phyloP scores from a whole-genome alignment of 768 basidiomycete species.

The Tephrocybe rancida region DNA sequence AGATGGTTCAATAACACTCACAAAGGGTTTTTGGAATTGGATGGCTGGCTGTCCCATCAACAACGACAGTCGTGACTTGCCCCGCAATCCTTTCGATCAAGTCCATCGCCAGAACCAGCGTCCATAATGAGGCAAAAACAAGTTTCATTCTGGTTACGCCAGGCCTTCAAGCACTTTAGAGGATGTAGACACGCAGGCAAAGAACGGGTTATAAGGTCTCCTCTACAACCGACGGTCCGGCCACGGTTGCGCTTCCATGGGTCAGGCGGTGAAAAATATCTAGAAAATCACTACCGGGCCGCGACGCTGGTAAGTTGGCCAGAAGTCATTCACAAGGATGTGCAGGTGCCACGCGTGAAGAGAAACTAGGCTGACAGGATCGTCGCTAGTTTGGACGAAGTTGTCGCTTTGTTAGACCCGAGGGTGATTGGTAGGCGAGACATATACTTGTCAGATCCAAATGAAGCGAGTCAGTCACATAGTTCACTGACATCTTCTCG shows the following conservation, averaged over 20 bases:
- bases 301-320: background rate
- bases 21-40: conserved; percentile 54
- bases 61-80: background rate
- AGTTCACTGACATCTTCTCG: no score
- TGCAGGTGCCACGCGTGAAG: no score
- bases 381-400: no score
- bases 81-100: background rate
- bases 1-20: conserved; percentile 27
- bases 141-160: background rate
- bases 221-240: background rate
- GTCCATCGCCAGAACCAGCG: background rate
- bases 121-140: background rate
- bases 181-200: background rate
- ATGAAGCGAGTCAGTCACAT: no score
- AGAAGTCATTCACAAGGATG: conserved; percentile 1
- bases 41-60: conserved; percentile 46
- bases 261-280: background rate
- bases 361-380: no score
- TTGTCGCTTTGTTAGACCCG: no score
- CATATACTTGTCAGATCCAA: no score
- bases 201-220: background rate
- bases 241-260: background rate
- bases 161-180: background rate
- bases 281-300: background rate
- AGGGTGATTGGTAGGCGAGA: no score